Evolutionary conservation across 495 filamentous ascomycete species (phyloP).

Genomic region (Aspergillus bertholletiae): DNA sequence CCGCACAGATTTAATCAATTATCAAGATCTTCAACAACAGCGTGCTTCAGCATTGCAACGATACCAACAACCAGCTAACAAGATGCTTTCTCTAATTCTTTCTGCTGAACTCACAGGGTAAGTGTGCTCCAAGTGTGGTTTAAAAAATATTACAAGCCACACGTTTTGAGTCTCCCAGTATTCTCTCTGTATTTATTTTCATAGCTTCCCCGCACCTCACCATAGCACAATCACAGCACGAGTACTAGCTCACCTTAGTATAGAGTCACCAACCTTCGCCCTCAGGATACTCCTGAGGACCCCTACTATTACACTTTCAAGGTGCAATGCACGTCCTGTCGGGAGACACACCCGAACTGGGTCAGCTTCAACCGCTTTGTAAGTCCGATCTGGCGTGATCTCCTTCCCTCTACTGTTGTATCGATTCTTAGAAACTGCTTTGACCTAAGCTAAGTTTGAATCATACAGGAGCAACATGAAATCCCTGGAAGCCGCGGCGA

Average conservation of each 20-base stretch:
- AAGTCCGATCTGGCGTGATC: slow-evolving; percentile 27
- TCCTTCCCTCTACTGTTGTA: neutral
- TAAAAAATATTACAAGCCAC: neutral
- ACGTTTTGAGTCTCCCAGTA: neutral
- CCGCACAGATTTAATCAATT: slow-evolving; percentile 10
- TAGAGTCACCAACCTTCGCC: slow-evolving; percentile 86
- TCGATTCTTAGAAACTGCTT: neutral
- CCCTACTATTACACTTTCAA: slow-evolving; percentile 96
- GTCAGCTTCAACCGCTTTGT: slow-evolving; percentile 88
- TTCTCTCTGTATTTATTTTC: slow-evolving; percentile 3
- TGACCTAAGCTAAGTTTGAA: neutral
- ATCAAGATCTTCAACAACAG: neutral
- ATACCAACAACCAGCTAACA: slow-evolving; percentile 15
- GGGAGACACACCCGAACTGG: slow-evolving; percentile 84
- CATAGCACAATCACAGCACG: slow-evolving; percentile 1
- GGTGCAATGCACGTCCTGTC: slow-evolving; percentile 93
- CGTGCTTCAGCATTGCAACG: neutral
- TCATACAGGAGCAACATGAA: slow-evolving; percentile 70
- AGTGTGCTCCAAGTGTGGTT: slow-evolving; percentile 15
- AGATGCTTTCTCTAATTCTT: slow-evolving; percentile 75
- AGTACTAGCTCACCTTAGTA: slow-evolving; percentile 2
- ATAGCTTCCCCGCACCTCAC: slow-evolving; percentile 11
- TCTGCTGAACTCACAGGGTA: slow-evolving; percentile 77
- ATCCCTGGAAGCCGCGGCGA: slow-evolving; percentile 88
- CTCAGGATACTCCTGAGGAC: slow-evolving; percentile 71